Base-by-base conservation (phyloP, 352 stramenopile species). In the Phytophthora rubi region DNA sequence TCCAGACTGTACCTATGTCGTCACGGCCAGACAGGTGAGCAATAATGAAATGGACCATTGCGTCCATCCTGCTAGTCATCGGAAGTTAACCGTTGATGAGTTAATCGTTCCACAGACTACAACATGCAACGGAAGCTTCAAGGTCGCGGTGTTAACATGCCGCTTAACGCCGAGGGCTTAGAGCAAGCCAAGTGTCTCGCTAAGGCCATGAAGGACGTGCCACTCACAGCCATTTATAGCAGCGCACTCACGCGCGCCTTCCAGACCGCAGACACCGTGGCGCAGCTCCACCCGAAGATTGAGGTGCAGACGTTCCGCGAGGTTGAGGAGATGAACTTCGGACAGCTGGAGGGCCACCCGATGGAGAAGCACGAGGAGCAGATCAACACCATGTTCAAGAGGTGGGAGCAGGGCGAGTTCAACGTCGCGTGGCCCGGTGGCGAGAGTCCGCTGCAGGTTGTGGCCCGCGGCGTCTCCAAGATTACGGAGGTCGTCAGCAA, bases 251-350 rank as follows among this genome's bases (percentile, higher is more conserved):
- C 66, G n/a, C 82, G 85, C 42, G 82, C 83, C 8, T 63, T 67
- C 16, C 79, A 93, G 69, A 93, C 83, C 1, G 82, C 86, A 4
- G 45, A 71, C 15, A 74, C 79, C 13, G 83, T 93, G 7, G 70
- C 81, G 13, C 71, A 90, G 35, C 65, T 72, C 23, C 83, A 93
- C 68, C 76, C 80, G 23, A 81, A 84, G 63, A 59, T 91, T 42
- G 68, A 83, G 61, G 68, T 90, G 55, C 65, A 90, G 68, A 37
- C 79, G n/a, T 88, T 92, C 62, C 21, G 69, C 16, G 86, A 93
- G 33, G 70, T 95, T 8, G 86, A 95, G 56, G 88, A 95, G 65
- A 95, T 95, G 88, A 94, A 87, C 73, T 95, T 94, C 59, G 88
- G 88, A 8, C 52, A 86, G 47, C 77, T 94, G 16, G 88, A 95